A percentile compares a stretch with the other conserved stretches of the same genome.
These are phyloP conservation scores for Pichia sp. DNA, from an alignment of 1,139 yeast species.

Conservation along the genomic window DNA sequence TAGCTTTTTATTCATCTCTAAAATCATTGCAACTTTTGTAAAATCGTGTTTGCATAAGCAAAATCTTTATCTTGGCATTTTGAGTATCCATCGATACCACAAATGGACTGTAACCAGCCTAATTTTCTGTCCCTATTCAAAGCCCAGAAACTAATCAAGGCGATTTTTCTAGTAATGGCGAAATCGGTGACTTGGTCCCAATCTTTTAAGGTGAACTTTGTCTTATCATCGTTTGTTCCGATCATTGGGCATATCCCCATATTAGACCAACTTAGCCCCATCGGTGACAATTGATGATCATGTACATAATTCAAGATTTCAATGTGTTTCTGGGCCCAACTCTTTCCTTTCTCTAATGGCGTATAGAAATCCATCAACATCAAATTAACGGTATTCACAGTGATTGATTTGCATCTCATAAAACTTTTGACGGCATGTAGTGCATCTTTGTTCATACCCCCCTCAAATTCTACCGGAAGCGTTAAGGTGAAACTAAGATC, in stretches of 20 bases:
- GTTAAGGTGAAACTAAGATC: constrained; percentile 19
- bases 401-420: constrained; percentile 6
- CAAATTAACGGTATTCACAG: constrained; percentile 15
- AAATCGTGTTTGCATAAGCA: constrained; percentile 12
- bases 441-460: constrained; percentile 18
- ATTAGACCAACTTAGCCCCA: constrained; percentile 16
- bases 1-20: neutral
- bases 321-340: constrained; percentile 23
- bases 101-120: neutral
- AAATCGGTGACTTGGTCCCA: constrained; percentile 18
- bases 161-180: constrained; percentile 15
- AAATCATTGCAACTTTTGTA: constrained; percentile 1
- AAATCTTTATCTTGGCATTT: constrained; percentile 17
- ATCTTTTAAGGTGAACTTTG: constrained; percentile 17
- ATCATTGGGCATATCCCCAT: constrained; percentile 28
- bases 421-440: constrained; percentile 12
- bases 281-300: constrained; percentile 4
- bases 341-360: constrained; percentile 10
- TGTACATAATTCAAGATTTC: constrained; percentile 12
- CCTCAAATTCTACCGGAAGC: constrained; percentile 23
- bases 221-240: constrained; percentile 24
- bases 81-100: constrained; percentile 9
- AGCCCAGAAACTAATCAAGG: constrained; percentile 25
- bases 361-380: constrained; percentile 28
- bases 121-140: constrained; percentile 24